Evolutionary conservation across 345 rosid genomes (phyloP).

Genomic region (Bruguiera gymnorhiza): DNA sequence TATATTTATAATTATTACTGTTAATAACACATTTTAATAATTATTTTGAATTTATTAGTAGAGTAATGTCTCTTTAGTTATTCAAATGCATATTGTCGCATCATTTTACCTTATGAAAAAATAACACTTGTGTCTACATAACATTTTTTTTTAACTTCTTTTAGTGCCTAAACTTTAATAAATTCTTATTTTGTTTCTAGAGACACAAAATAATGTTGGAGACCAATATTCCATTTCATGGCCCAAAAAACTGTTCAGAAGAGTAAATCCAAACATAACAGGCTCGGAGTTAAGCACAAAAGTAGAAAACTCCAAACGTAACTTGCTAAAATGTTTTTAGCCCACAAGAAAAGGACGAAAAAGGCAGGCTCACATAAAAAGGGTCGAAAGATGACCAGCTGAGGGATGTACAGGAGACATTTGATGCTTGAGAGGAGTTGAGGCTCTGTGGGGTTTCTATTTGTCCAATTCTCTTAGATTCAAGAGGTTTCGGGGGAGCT

Average conservation of each 20-base stretch:
- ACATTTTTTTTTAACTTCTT: too few relatives aligned
- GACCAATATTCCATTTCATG: not conserved
- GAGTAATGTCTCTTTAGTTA: too few relatives aligned
- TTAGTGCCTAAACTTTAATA: too few relatives aligned
- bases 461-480: constrained; percentile 30
- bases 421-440: constrained; percentile 39
- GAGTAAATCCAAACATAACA: constrained; percentile 38
- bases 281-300: constrained; percentile 26
- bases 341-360: not conserved
- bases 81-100: too few relatives aligned
- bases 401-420: constrained; percentile 35
- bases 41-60: too few relatives aligned
- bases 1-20: too few relatives aligned
- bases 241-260: not conserved
- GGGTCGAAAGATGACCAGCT: constrained; percentile 45
- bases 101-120: too few relatives aligned
- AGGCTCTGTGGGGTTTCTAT: constrained; percentile 43
- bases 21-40: too few relatives aligned
- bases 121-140: too few relatives aligned
- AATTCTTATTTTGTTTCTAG: too few relatives aligned
- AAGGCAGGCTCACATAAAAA: constrained; percentile 48
- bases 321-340: constrained; percentile 23
- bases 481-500: not conserved
- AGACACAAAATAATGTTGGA: too few relatives aligned
- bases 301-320: constrained; percentile 30